Conservation (phyloP, 1,284 basidiomycete species). For the Anthracocystis panici-leucophaei region DNA sequence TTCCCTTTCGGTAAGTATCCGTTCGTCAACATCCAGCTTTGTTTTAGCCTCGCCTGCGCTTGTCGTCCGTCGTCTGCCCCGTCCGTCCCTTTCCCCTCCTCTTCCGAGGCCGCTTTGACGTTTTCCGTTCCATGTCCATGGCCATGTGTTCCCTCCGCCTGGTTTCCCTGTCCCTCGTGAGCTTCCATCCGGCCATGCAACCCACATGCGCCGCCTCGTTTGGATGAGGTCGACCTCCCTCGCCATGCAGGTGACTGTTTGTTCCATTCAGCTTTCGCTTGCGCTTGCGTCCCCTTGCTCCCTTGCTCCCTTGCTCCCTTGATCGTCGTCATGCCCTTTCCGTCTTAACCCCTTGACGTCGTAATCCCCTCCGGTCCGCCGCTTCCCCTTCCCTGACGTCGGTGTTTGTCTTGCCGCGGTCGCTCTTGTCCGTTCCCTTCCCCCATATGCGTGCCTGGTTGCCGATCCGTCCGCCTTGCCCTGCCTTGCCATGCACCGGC, state of each 20-base stretch:
- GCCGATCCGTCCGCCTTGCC: not conserved
- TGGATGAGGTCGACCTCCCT: constrained; percentile 1
- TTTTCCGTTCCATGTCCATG: not conserved
- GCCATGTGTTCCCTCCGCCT: not conserved
- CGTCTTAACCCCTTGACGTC: not conserved
- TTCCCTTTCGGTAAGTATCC: constrained; percentile 9
- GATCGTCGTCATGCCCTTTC: not conserved
- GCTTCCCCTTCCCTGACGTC: not conserved
- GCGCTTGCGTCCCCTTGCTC: not conserved
- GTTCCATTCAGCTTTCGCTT: not conserved
- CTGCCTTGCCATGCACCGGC: not conserved
- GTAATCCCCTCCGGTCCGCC: not conserved
- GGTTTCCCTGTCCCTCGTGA: not conserved
- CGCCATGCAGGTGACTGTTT: not conserved
- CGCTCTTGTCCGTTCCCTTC: not conserved
- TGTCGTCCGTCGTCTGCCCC: not conserved
- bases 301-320: not conserved
- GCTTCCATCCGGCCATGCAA: constrained; percentile 7
- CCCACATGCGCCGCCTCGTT: constrained; percentile 5
- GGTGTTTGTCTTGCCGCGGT: not conserved
- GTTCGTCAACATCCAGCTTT: not conserved
- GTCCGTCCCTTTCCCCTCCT: not conserved
- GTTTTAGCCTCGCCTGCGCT: constrained; percentile 5
- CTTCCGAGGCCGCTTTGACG: not conserved
- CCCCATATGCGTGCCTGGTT: not conserved